A percentile compares a stretch with the other conserved stretches of the same genome.
Evolutionary conservation across 345 rosid species (phyloP).

Genomic region (Citrus cavaleriei): DNA sequence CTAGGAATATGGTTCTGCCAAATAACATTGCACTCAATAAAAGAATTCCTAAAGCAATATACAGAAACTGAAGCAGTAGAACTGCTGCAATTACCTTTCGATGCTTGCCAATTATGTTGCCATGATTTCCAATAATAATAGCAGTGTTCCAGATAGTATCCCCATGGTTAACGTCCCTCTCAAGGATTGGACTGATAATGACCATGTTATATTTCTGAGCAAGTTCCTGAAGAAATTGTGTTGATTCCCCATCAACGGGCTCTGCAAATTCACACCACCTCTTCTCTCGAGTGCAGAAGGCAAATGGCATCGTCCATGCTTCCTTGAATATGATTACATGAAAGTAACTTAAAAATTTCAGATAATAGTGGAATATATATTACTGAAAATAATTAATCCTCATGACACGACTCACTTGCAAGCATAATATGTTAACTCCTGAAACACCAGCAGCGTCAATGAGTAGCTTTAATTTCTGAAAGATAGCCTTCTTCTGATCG

Average conservation of each 20-base stretch:
- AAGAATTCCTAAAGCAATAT: background rate
- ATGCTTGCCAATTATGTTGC: constrained; percentile 91
- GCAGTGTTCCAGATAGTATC: constrained; percentile 95
- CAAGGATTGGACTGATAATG: constrained; percentile 83
- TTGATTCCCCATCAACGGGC: constrained; percentile 81
- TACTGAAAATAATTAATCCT: background rate
- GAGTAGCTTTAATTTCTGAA: constrained; percentile 63
- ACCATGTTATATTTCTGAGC: constrained; percentile 86
- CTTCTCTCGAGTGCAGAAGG: constrained; percentile 94
- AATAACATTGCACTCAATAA: constrained; percentile 15
- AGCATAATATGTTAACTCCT: constrained; percentile 86
- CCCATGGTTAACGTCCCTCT: constrained; percentile 85
- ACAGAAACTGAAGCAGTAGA: background rate
- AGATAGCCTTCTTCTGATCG: constrained; percentile 67
- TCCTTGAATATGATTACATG: constrained; percentile 38
- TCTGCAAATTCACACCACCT: constrained; percentile 98
- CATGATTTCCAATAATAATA: constrained; percentile 77
- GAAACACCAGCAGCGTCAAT: constrained; percentile 86
- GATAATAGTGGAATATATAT: background rate
- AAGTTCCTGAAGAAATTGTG: constrained; percentile 72
- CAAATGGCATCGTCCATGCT: constrained; percentile 99
- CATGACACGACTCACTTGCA: constrained; percentile 46
- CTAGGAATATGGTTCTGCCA: constrained; percentile 95
- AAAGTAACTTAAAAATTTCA: background rate
- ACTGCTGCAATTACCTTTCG: constrained; percentile 54